Percentiles rank a stretch among this genome's conserved stretches.
Conservation (phyloP, 257 asterid species). For the Misopates orontium region DNA sequence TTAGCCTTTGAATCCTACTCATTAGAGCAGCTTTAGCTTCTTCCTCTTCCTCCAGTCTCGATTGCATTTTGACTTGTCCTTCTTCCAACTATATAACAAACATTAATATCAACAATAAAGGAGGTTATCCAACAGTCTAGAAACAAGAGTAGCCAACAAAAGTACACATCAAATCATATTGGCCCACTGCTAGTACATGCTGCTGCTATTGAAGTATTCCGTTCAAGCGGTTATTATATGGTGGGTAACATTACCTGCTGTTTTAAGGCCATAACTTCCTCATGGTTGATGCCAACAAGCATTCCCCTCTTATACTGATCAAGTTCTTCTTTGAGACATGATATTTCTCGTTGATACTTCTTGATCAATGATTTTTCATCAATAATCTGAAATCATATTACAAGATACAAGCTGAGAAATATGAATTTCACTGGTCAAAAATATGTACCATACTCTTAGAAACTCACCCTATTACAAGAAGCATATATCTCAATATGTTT, state of each 20-base stretch:
- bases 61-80: conserved; percentile 98
- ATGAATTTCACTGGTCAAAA: not conserved
- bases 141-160: not conserved
- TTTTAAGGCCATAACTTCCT: conserved; percentile 73
- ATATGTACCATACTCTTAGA: conserved; percentile 17
- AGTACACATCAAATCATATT: not conserved
- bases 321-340: conserved; percentile 82
- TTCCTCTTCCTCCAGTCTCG: conserved; percentile 98
- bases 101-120: conserved; percentile 18
- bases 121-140: conserved; percentile 5
- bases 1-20: conserved; percentile 99
- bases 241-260: conserved; percentile 59
- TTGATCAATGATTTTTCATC: conserved; percentile 98
- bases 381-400: conserved; percentile 58
- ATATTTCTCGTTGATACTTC: conserved; percentile 95
- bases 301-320: conserved; percentile 79
- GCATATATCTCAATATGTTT: conserved; percentile 91
- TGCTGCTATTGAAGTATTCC: conserved; percentile 9
- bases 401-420: not conserved
- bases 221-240: not conserved
- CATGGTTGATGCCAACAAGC: conserved; percentile 77
- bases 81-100: conserved; percentile 71
- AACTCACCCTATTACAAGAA: conserved; percentile 85
- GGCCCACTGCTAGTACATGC: conserved; percentile 9
- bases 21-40: conserved; percentile 95